Evolutionary conservation across 495 filamentous ascomycete species (phyloP).

Genomic region (Penicillium waksmanii): DNA sequence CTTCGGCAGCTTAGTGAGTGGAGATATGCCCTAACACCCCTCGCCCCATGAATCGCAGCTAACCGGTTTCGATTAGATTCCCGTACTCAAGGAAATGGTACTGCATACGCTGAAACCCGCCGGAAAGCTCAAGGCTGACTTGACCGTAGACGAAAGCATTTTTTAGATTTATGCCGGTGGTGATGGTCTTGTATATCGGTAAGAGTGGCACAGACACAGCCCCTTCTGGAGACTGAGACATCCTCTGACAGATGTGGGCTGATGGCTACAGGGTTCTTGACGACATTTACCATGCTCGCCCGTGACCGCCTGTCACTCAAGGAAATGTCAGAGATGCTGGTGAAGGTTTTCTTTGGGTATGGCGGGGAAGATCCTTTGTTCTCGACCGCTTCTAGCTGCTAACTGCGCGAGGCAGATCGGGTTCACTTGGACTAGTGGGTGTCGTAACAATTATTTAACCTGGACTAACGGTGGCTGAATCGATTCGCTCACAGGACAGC

Average conservation of each 20-base stretch:
- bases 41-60: conserved; percentile 16
- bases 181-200: conserved; percentile 79
- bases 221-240: conserved; percentile 3
- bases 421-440: conserved; percentile 80
- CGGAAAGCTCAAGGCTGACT: conserved; percentile 34
- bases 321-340: conserved; percentile 83
- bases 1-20: conserved; percentile 74
- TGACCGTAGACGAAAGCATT: conserved; percentile 78
- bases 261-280: conserved; percentile 73
- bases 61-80: conserved; percentile 55
- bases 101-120: conserved; percentile 3
- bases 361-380: conserved; percentile 39
- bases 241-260: conserved; percentile 19
- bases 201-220: conserved; percentile 26
- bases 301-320: conserved; percentile 72
- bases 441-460: conserved; percentile 16
- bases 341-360: conserved; percentile 78
- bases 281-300: conserved; percentile 87
- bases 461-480: conserved; percentile 49
- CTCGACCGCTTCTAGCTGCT: conserved; percentile 36
- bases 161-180: conserved; percentile 86
- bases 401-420: conserved; percentile 57
- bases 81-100: conserved; percentile 88
- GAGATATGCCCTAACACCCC: conserved; percentile 8
- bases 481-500: conserved; percentile 55